Conservation (phyloP, 352 stramenopile species). For the Globisporangium spinosum region DNA sequence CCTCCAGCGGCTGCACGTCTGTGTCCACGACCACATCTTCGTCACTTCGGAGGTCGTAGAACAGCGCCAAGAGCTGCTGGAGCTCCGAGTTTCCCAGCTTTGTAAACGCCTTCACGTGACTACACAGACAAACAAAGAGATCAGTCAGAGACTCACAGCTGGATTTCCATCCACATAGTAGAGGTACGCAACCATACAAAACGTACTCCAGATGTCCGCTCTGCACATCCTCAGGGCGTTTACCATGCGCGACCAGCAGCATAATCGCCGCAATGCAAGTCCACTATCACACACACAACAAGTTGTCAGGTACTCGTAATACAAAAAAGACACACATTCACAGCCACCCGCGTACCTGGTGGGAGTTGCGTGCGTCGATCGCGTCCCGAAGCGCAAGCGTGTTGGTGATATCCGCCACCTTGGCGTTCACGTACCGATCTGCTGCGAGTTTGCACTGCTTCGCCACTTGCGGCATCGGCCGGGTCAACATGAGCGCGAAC, state of each 20-base stretch:
- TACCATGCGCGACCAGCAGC: conserved; percentile 57
- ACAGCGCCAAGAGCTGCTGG: conserved; percentile 59
- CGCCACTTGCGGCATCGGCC: conserved; percentile 46
- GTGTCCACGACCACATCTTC: conserved; percentile 57
- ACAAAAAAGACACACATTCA: neutral
- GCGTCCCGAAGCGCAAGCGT: conserved; percentile 59
- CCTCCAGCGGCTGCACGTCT: conserved; percentile 34
- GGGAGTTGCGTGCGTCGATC: conserved; percentile 59
- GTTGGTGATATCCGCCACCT: conserved; percentile 50
- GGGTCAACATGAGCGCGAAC: conserved; percentile 57
- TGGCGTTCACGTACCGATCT: conserved; percentile 52
- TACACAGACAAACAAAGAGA: neutral
- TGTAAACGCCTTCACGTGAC: conserved; percentile 39
- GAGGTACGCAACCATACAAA: neutral
- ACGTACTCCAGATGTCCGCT: conserved; percentile 44
- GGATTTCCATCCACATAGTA: neutral
- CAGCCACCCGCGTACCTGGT: conserved; percentile 35
- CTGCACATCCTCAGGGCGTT: conserved; percentile 34
- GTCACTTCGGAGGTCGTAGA: conserved; percentile 60
- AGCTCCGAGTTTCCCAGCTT: conserved; percentile 65
- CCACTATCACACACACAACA: conserved; percentile 41
- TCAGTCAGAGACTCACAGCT: conserved; percentile 9
- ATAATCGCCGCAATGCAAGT: conserved; percentile 60
- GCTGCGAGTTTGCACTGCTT: conserved; percentile 44
- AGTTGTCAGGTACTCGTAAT: neutral